Evolutionary conservation across 2,329 filamentous ascomycete genomes (phyloP), one percentile per base, ranked within the genome.

Genomic region (Fusarium siculi): DNA sequence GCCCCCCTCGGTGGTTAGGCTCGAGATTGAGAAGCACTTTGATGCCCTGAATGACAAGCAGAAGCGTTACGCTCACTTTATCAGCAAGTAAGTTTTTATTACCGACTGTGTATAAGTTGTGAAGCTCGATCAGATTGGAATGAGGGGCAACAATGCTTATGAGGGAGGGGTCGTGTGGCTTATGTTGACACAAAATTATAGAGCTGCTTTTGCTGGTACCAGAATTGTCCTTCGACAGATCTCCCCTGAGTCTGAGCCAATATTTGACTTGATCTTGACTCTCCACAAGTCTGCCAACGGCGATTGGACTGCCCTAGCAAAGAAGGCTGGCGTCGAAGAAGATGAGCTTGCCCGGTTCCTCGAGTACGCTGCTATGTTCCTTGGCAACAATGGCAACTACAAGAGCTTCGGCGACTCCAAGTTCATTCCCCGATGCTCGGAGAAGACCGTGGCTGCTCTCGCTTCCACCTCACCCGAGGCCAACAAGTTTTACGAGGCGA

Each of bases 1-100:
- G 73, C 96, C 96, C 50, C 96, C 96, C 2, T 93, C 92, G 54
- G 90, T 98, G 63, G 96, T 98, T 66, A 91, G 92, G 53, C 89
- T 99, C 55, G 92, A 94, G 81, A 96, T 98, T 81, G 94, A 94
- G 84, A 93, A 94, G 80, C 96, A 98, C 84, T 99, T 98, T 78
- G 93, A 96, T 62, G 90, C 91, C 40, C 83, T 96, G 69, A 88
- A 84, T 59, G 89, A 93, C 78, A 87, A 93, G 80, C 90, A 97
- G 85, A 95, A 96, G 85, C 91, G 93, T 80, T 98, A 98, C 87
- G 93, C 95, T 73, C 95, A 98, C 84, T 95, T 92, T 80, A 93
- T 97, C 80, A 94, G 92, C 88, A 90, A 89, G 92, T 93, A 87
- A 76, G 86, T 66, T n/a, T n/a, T 55, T 44, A 19, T 46, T 30